Base-by-base conservation (phyloP, 306 rosid genomes). In the Geum urbanum region DNA sequence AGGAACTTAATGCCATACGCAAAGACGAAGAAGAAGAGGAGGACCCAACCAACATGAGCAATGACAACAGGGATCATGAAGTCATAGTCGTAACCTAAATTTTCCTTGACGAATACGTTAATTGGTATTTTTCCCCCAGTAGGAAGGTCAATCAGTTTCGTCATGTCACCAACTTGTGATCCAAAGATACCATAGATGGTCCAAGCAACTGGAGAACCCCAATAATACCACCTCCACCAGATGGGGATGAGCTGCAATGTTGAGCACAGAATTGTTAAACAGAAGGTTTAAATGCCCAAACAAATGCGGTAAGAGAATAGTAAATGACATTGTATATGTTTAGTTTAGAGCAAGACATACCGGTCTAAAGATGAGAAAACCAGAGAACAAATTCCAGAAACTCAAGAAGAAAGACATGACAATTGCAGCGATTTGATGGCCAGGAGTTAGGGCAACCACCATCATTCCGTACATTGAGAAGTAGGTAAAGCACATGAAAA, bases 341-440 rank as follows among this genome's bases (percentile, higher is more conserved):
- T 27, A 27, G 1, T 27, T 44, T n/a, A 9, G 16, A 37, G 19
- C 6, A 50, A 32, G 18, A n/a, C 72, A 15, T 67, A 89, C 92
- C 80, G 84, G 74, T 68, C 92, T 74, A 7, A 85, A 83, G 74
- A 86, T 69, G 62, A 86, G 61, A 71, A 89, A 89, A 20, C 92
- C 96, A 40, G 88, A 84, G 77, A 89, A 89, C 75, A 89, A 70
- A 80, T 86, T 89, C 96, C 96, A 89, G 54, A 85, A 82, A 56
- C 60, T 84, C 35, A 77, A 20, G 82, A 89, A 79, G 78, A 85
- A 86, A 41, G 84, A 52, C 85, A 76, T 79, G 14, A 74, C 55
- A 44, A 89, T 83, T 40, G 84, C 85, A 5, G 91, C 88, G 41
- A 86, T 54, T 52, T 86, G 84, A 18, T 69, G 78, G 72, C 70